Conservation (phyloP, 805 yeast species). For the Yamadazyma sp. region DNA sequence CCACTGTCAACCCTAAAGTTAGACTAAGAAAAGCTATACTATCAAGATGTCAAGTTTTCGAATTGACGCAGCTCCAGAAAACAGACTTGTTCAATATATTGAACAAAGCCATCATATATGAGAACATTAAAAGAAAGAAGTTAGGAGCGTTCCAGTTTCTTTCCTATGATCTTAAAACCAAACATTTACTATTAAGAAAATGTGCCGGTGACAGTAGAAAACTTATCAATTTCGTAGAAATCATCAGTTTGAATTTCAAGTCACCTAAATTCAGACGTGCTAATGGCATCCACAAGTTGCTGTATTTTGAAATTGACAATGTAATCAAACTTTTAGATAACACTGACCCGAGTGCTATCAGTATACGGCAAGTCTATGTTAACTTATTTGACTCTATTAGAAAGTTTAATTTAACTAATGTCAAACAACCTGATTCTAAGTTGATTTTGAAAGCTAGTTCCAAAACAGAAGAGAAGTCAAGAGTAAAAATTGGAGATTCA, state of each 20-base stretch:
- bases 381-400: conserved; percentile 15
- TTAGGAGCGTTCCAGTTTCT: conserved; percentile 6
- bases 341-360: too few relatives aligned
- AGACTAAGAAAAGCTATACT: conserved; percentile 77
- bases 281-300: background rate
- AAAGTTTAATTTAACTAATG: background rate
- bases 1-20: conserved; percentile 88
- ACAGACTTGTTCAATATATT: conserved; percentile 54
- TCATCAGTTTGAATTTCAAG: conserved; percentile 19
- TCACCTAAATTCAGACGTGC: background rate
- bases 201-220: conserved; percentile 33
- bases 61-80: conserved; percentile 49
- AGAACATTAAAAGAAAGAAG: conserved; percentile 21
- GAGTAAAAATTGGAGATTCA: conserved; percentile 1
- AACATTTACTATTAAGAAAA: conserved; percentile 15
- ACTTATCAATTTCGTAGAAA: conserved; percentile 31
- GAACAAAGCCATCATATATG: conserved; percentile 49
- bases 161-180: conserved; percentile 16
- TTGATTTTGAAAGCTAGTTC: too few relatives aligned
- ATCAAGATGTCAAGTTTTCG: conserved; percentile 81
- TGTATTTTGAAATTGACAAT: background rate
- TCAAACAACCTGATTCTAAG: too few relatives aligned
- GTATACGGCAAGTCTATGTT: conserved; percentile 10
- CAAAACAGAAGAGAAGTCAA: background rate
- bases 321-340: background rate